Percentiles rank a stretch among this genome's conserved stretches.
phyloP scores from a whole-genome alignment of 192 early-diverging fungal genomes.

The Entomortierella lignicola region DNA sequence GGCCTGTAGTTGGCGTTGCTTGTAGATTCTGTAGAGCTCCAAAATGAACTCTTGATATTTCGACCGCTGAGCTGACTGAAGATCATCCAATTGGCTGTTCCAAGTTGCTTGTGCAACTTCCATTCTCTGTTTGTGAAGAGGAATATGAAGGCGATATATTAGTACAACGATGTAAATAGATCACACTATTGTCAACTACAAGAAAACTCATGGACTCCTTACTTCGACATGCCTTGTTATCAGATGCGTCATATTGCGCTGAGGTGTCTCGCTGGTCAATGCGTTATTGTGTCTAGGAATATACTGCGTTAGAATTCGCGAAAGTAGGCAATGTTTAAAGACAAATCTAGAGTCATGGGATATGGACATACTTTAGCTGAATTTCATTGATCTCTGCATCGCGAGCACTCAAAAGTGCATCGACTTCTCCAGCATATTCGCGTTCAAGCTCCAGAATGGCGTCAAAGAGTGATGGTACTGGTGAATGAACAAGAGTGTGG shows the following conservation, averaged over 20 bases:
- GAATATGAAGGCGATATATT: background rate
- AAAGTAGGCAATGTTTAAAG: too few relatives aligned
- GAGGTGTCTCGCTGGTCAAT: conserved; percentile 19
- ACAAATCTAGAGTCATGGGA: background rate
- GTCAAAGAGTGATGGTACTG: conserved; percentile 65
- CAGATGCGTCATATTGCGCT: conserved; percentile 40
- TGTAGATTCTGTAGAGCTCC: conserved; percentile 62
- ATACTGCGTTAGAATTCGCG: too few relatives aligned
- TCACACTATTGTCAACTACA: background rate
- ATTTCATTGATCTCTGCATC: conserved; percentile 50
- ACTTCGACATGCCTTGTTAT: conserved; percentile 57
- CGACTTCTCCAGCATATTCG: conserved; percentile 59
- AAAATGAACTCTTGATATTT: conserved; percentile 71
- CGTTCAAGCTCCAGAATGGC: conserved; percentile 66
- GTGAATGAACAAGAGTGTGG: conserved; percentile 68
- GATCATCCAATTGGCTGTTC: conserved; percentile 63
- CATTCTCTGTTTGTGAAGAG: conserved; percentile 31
- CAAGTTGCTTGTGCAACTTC: conserved; percentile 64
- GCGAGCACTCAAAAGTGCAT: conserved; percentile 46
- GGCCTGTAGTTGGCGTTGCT: conserved; percentile 28
- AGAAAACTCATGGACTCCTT: background rate
- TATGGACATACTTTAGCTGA: conserved; percentile 32
- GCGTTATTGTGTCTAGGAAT: conserved; percentile 30
- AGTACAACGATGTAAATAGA: background rate
- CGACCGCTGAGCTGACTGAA: conserved; percentile 57